Base-by-base conservation (phyloP, 2,329 filamentous ascomycete species). In the Sporothrix brunneoviolacea region DNA sequence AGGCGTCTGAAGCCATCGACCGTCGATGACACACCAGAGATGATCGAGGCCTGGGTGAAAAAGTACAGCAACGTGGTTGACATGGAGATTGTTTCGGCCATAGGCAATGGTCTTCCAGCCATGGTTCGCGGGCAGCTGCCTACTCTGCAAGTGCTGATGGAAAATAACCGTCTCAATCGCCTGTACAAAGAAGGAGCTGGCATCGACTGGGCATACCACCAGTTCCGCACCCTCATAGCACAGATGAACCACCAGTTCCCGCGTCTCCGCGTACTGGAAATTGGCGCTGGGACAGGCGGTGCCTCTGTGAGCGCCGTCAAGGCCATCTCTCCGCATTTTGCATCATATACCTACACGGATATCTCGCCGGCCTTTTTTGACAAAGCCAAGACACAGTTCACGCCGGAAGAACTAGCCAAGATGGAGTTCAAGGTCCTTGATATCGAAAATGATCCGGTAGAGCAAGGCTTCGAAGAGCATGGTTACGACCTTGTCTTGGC, bases 401-500 rank as follows among this genome's bases (percentile, higher is more conserved):
- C 49, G 30, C 54, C 55, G 8, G 60, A 58, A 42, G 46, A 54
- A 8, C 42, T 49, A 5, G 54, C 50, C 9, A 12, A 58, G 19
- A 60, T 69, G 47, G 54, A 58, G 10, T 69, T 59, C 54, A 56
- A 55, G 49, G 58, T 59, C 13, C 59, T 69, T 4, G 63, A 70
- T 51, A 64, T 69, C 27, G 59, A 61, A 22, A 51, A 60, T 30
- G 61, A 65, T 28, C 62, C 63, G 3, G 42, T 45, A 1, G 50
- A 51, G 5, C 67, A 70, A 51, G 67, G 66, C 8, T 68, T 67
- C 38, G 60, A 62, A 21, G 52, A 55, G 3, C 58, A 55, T 4
- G 49, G 49, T 1, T 70, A 65, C 42, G 68, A 72, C 48, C 46
- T 72, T 5, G 55, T 71, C 4, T 56, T 72, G 48, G 69, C 68